Base-by-base conservation (phyloP, 805 yeast genomes). In the Nakazawaea populi region DNA sequence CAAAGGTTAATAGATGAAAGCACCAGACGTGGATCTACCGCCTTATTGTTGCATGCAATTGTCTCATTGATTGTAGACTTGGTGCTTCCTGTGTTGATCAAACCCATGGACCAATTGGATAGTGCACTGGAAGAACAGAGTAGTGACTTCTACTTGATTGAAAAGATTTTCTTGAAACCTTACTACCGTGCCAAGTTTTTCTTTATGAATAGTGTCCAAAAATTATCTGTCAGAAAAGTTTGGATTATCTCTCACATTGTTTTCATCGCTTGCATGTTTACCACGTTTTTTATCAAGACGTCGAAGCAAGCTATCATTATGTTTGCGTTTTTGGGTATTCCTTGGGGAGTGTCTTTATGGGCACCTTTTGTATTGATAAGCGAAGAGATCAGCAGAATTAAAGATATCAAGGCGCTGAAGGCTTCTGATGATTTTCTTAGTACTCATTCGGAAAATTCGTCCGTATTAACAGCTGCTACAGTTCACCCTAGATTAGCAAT, bases 291-390 rank as follows among this genome's bases (percentile, higher is more conserved):
- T 47, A 70, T 80, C 27, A 40, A 57, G 2, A 64, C 65, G 6
- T 76, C 77, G 6, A 48, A 48, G 0, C 66, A 61, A 10, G 85
- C 83, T 0, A 73, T 80, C 7, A 55, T 67, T 0, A 60, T 82
- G 60, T 76, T 82, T 56, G 81, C 72, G 0, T 57, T 80, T 12
- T 60, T 80, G 42, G 87, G 87, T 3, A 65, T 82, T 24, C 75
- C 85, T 0, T 82, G 87, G 87, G 86, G 87, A 1, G 71, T 71
- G 52, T 82, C 85, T 0, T 69, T 80, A 14, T 82, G 87, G 87
- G 81, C 83, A 2, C 87, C 87, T 6, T 82, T 80, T 61, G 81
- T 80, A 1, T 58, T 82, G 38, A 79, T 82, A 9, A 76, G 84
- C 35, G 83, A 79, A 56, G 84, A 79, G 54, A 69, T 78, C 14